Base-by-base conservation (phyloP, 148 eudicot genomes). In the Agrostemma githago region DNA sequence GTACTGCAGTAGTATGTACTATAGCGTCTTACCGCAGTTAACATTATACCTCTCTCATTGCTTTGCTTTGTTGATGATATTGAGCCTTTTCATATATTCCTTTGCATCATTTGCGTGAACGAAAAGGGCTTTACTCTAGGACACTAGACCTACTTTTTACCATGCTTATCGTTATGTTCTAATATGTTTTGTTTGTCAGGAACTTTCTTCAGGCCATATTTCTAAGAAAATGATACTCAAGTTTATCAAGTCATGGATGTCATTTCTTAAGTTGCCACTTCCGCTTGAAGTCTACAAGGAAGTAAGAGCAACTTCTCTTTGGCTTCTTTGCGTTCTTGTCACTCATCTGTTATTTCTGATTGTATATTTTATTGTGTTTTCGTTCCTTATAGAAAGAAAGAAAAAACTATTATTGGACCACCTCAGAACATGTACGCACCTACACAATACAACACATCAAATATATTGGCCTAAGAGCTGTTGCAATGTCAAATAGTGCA, bases 261-360 rank as follows among this genome's bases (percentile, higher is more conserved):
- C 96, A 69, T 89, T 95, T 74, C 90, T 95, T 63, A 79, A 88
- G 81, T 77, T 90, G 75, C 83, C 90, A 10, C 91, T 95, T 70
- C 92, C 98, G 65, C 86, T 95, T 82, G 92, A 92, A 66, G 92
- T 88, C 66, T 95, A 92, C 87, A 95, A 92, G 81, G 96, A 95
- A 90, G 98, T 92, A 86, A 83, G 62, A 38, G 63, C 76, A 37
- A 12, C 26, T 60, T 19, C 20, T 61, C 39, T 8, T 65, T 42
- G 38, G 21, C 34, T 14, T 8, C 6, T 4, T 53, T 5, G 14
- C 53, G 62, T 43, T 6, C 59, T 11, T 10, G 38, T 56, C 16
- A 19, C 3, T 48, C 41, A 67, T 10, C 17, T 57, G 8, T 61
- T 37, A 1, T 67, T 15, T 56, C 16, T 0, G 8, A 17, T 39